Evolutionary conservation across 1,284 basidiomycete genomes (phyloP), one percentile per base, ranked within the genome.

Genomic region (Tetrapyrgos nigripes): DNA sequence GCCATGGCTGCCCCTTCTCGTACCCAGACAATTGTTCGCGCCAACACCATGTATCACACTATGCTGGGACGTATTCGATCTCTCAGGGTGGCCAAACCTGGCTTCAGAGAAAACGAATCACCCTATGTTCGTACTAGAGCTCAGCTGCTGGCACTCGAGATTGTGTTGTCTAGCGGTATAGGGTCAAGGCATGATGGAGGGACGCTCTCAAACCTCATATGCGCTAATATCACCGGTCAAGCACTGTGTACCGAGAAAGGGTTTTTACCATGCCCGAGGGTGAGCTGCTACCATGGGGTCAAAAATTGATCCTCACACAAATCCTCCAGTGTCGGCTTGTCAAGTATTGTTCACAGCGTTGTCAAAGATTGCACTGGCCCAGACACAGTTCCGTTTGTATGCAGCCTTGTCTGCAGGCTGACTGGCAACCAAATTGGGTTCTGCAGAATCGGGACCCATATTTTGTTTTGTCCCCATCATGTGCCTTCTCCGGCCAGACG

Each of bases 361-460:
- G 63, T 26, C 61, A 64, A 37, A 60, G 59, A 24, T 50, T 58
- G 19, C 63, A 64, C 24, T 64, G 61, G 63, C 47, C 35, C 9
- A 54, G 35, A 23, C 63, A 64, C 29, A 62, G 63, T 29, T 49
- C 57, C 3, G 46, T 17, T 28, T 64, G 63, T 46, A 35, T 48
- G 2, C 58, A 64, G 44, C 57, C 61, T 8, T 62, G 62, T 45
- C 53, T 62, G 23, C 53, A 62, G 43, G 46, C 46, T 26, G 54
- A 48, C 44, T 64, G 63, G 63, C 61, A 62, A 44, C 63, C 63
- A 26, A 43, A 26, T 1, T 64, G 63, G 63, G 37, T 64, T 28
- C 9, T 31, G 21, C 61, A 62, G 31, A 53, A 59, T 17, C 61
- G 63, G 11, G 37, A 33, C 11, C 63, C 63, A 13, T 35, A 37